These are phyloP conservation scores for Aspergillus sp. DNA, from an alignment of 2,329 filamentous ascomycete species.

Conservation along the genomic window DNA sequence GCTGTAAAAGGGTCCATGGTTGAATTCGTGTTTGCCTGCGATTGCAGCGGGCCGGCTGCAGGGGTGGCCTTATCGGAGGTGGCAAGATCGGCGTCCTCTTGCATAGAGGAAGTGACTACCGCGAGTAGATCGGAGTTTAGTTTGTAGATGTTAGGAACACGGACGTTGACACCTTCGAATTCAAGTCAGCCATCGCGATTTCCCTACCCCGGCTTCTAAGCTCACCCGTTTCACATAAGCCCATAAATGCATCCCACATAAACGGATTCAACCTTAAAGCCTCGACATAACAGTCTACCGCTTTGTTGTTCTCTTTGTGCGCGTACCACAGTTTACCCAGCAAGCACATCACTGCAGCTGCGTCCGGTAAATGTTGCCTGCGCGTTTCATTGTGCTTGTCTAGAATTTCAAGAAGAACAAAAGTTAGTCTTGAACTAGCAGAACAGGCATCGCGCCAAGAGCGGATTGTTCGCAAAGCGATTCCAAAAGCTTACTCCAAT, in stretches of 20 bases:
- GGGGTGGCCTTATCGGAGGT: slow-evolving; percentile 32
- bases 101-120: slow-evolving; percentile 42
- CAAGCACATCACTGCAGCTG: slow-evolving; percentile 77
- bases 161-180: slow-evolving; percentile 68
- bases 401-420: slow-evolving; percentile 25
- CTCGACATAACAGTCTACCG: slow-evolving; percentile 83
- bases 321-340: slow-evolving; percentile 84
- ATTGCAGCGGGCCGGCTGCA: slow-evolving; percentile 35
- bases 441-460: neutral
- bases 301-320: slow-evolving; percentile 76
- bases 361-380: slow-evolving; percentile 75
- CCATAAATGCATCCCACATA: slow-evolving; percentile 96
- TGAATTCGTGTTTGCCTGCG: slow-evolving; percentile 36
- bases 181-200: slow-evolving; percentile 9
- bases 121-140: slow-evolving; percentile 64
- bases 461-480: neutral
- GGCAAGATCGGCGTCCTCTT: slow-evolving; percentile 27
- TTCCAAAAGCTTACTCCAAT: slow-evolving; percentile 63
- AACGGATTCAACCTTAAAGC: slow-evolving; percentile 88
- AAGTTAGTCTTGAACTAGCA: neutral
- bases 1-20: slow-evolving; percentile 46
- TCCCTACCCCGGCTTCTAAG: neutral
- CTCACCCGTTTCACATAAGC: slow-evolving; percentile 74
- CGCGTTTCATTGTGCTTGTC: slow-evolving; percentile 73
- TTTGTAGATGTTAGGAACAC: slow-evolving; percentile 83